A percentile compares a stretch with the other conserved stretches of the same genome.
Evolutionary conservation across 1,139 yeast species (phyloP).

Genomic region (Pneumocystis carinii): DNA sequence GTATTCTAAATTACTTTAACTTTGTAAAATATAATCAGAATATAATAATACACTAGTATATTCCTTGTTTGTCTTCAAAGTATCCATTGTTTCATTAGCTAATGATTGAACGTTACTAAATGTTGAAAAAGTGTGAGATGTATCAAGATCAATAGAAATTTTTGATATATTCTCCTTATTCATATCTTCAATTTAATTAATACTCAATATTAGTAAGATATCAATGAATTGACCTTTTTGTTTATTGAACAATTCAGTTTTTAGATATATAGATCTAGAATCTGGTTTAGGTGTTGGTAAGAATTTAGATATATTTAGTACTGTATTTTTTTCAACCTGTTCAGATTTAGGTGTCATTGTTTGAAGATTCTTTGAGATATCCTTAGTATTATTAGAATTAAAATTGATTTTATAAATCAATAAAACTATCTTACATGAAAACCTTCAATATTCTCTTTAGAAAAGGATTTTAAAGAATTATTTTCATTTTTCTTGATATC

Average conservation of each 20-base stretch:
- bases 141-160: background rate
- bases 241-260: background rate
- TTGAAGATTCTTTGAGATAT: background rate
- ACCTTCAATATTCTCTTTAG: background rate
- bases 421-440: background rate
- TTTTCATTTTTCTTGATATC: background rate
- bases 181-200: background rate
- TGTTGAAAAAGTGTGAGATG: background rate
- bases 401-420: background rate
- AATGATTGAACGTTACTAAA: background rate
- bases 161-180: background rate
- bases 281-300: background rate
- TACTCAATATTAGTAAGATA: background rate
- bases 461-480: background rate
- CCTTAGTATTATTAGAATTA: background rate
- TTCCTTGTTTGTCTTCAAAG: background rate
- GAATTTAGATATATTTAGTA: background rate
- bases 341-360: background rate
- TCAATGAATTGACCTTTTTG: background rate
- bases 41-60: background rate
- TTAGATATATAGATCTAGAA: background rate
- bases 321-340: background rate
- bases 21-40: background rate
- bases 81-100: background rate
- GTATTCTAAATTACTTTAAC: background rate